A percentile compares a stretch with the other conserved stretches of the same genome.
phyloP scores from a whole-genome alignment of 306 rosid genomes.

The Acmispon strigosus region DNA sequence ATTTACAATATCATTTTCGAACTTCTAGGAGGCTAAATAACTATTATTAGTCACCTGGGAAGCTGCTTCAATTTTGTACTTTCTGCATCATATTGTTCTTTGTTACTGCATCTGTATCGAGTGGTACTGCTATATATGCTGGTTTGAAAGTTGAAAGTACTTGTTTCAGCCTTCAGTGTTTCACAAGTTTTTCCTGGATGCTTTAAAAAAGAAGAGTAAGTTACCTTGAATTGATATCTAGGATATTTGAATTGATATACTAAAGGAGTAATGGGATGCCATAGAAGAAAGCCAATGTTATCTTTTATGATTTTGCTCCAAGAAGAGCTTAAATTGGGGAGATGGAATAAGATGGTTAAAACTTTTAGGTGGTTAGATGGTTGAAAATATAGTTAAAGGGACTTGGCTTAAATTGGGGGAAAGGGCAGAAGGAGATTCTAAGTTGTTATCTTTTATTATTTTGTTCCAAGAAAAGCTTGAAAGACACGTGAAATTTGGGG shows the following conservation, averaged over 20 bases:
- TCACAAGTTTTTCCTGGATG: background rate
- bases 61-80: background rate
- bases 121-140: background rate
- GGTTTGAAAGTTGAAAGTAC: slow-evolving; percentile 6
- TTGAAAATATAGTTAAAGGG: background rate
- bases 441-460: background rate
- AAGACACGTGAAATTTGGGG: background rate
- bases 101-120: background rate
- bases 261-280: background rate
- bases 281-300: background rate
- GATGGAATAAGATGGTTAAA: background rate
- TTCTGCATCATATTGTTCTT: background rate
- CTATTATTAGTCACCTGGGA: no score
- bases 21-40: no score
- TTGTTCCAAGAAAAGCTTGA: background rate
- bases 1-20: no score
- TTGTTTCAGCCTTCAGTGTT: background rate
- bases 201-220: background rate
- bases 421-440: background rate
- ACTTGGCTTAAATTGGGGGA: background rate
- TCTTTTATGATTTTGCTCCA: no score
- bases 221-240: background rate
- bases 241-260: background rate
- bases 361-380: background rate
- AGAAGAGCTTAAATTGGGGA: background rate